A percentile compares a stretch with the other conserved stretches of the same genome.
Evolutionary conservation across 2,329 filamentous ascomycete species (phyloP).

Genomic region (Ceratocystis diversiconidia): DNA sequence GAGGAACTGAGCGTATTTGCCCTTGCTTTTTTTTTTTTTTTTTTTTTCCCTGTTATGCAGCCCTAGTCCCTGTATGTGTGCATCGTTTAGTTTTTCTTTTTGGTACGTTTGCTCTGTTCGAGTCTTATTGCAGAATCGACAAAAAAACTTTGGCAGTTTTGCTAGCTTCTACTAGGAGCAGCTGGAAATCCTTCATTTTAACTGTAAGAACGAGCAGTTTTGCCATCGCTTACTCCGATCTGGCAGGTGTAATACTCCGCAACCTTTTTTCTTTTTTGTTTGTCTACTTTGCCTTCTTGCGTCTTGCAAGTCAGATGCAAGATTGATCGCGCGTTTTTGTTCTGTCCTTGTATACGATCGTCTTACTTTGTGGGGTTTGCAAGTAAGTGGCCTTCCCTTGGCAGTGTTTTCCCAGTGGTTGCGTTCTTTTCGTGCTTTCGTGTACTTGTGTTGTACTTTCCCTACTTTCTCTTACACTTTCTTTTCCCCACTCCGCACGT

Average conservation of each 20-base stretch:
- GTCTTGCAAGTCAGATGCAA: neutral
- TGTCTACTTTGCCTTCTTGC: neutral
- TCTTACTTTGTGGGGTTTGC: neutral
- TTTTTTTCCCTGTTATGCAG: neutral
- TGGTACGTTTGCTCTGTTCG: neutral
- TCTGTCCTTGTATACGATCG: neutral
- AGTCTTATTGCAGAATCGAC: neutral
- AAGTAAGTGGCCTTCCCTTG: neutral
- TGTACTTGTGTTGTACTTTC: neutral
- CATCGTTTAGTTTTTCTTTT: neutral
- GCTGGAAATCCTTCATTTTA: slow-evolving; percentile 2
- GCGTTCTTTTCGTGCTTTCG: neutral
- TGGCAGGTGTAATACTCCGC: neutral
- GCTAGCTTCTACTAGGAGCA: neutral
- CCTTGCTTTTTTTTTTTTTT: neutral
- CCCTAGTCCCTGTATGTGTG: neutral
- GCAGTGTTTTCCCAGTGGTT: neutral
- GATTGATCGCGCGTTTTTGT: neutral
- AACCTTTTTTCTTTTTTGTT: neutral
- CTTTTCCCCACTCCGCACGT: neutral
- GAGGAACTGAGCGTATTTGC: neutral
- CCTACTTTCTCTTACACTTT: neutral
- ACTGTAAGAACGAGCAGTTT: neutral
- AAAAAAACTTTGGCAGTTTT: neutral
- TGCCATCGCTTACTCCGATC: neutral